These are phyloP conservation scores for Hypomontagnella monticulosa DNA, from an alignment of 495 filamentous ascomycete species.

Conservation along the genomic window DNA sequence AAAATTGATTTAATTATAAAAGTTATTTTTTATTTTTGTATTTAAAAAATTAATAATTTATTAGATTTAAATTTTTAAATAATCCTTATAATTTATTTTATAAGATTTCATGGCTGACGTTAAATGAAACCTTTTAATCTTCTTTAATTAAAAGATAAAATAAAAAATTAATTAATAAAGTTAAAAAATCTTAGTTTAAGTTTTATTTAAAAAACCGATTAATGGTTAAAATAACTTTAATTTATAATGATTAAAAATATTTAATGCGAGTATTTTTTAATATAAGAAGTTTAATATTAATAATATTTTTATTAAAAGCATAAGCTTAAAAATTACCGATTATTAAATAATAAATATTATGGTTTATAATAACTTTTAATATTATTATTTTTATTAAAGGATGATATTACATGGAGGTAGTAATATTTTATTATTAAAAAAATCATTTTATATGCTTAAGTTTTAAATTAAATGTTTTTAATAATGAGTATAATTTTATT, in stretches of 20 bases:
- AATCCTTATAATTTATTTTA: too few species aligned
- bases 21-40: too few species aligned
- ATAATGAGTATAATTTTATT: neutral
- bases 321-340: neutral
- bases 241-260: conserved; percentile 1
- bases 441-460: neutral
- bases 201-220: neutral
- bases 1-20: too few species aligned
- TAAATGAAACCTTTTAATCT: too few species aligned
- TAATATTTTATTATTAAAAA: neutral
- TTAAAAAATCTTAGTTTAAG: neutral
- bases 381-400: neutral
- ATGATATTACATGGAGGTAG: neutral
- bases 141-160: too few species aligned
- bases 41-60: too few species aligned
- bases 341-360: neutral
- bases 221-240: neutral
- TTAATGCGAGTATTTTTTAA: neutral
- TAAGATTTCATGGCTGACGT: too few species aligned
- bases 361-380: neutral
- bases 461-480: neutral
- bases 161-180: neutral
- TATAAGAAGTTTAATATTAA: neutral
- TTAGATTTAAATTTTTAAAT: too few species aligned
- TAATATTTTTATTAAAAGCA: neutral